phyloP scores from a whole-genome alignment of 805 yeast genomes.

The Lipomyces orientalis region DNA sequence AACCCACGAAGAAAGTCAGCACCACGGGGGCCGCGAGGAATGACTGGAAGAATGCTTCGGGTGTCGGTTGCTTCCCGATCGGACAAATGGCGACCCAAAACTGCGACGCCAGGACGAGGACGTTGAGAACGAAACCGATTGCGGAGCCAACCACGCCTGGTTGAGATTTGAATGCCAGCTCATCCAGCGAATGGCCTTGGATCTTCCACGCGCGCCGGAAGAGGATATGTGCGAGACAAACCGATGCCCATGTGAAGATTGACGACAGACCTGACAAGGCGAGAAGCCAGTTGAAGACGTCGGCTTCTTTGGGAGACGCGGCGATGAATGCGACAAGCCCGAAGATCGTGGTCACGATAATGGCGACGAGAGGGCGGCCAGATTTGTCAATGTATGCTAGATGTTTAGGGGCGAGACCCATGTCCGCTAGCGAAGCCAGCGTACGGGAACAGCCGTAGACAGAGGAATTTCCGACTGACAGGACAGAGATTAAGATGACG shows the following conservation, averaged over 20 bases:
- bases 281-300: slow-evolving; percentile 73
- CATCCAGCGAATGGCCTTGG: slow-evolving; percentile 73
- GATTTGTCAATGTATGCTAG: slow-evolving; percentile 73
- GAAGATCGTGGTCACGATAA: slow-evolving; percentile 52
- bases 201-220: slow-evolving; percentile 65
- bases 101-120: slow-evolving; percentile 70
- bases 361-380: slow-evolving; percentile 83
- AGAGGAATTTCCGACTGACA: slow-evolving; percentile 76
- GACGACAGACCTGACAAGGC: slow-evolving; percentile 78
- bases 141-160: slow-evolving; percentile 71
- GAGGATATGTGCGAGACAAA: slow-evolving; percentile 69
- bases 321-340: slow-evolving; percentile 68
- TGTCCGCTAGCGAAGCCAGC: slow-evolving; percentile 67
- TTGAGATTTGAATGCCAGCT: slow-evolving; percentile 69
- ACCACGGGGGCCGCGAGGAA: slow-evolving; percentile 57
- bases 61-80: slow-evolving; percentile 51
- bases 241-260: slow-evolving; percentile 80
- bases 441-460: slow-evolving; percentile 77
- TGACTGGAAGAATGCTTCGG: slow-evolving; percentile 55
- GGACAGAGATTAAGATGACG: slow-evolving; percentile 68
- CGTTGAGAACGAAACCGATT: slow-evolving; percentile 65
- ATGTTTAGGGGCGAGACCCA: slow-evolving; percentile 64
- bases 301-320: slow-evolving; percentile 57
- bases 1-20: slow-evolving; percentile 55
- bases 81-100: slow-evolving; percentile 86